A percentile compares a stretch with the other conserved stretches of the same genome.
Conservation (phyloP, 2,329 filamentous ascomycete species). For the Fusarium devonianum region DNA sequence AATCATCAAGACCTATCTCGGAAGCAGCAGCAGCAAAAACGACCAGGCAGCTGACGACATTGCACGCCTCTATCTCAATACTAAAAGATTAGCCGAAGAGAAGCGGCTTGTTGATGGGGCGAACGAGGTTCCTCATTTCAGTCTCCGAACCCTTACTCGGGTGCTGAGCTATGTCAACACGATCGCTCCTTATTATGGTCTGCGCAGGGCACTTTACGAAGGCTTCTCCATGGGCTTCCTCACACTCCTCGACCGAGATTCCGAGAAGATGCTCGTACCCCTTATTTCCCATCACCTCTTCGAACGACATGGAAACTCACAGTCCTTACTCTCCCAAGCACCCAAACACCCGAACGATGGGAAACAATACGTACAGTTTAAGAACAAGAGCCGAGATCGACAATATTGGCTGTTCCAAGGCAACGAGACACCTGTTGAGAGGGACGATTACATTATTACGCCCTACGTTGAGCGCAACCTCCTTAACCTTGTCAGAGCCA, state of each 20-base stretch:
- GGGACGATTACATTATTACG: constrained; percentile 94
- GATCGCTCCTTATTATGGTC: constrained; percentile 82
- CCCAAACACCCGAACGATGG: constrained; percentile 81
- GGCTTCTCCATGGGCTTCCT: constrained; percentile 98
- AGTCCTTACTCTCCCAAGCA: constrained; percentile 77
- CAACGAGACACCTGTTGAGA: constrained; percentile 65
- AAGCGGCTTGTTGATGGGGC: constrained; percentile 93
- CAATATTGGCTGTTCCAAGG: constrained; percentile 93
- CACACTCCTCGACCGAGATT: constrained; percentile 83
- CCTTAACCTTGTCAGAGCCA: constrained; percentile 90
- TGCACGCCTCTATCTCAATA: constrained; percentile 85
- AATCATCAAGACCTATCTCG: constrained; percentile 89
- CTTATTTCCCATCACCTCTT: constrained; percentile 84
- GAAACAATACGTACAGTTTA: constrained; percentile 80
- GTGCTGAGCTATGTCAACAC: constrained; percentile 88
- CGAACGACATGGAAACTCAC: constrained; percentile 69
- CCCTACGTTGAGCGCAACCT: constrained; percentile 94
- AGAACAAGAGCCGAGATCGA: constrained; percentile 66
- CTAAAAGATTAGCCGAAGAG: constrained; percentile 79
- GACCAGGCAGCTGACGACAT: constrained; percentile 80
- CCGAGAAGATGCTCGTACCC: constrained; percentile 79
- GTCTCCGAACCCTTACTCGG: constrained; percentile 89
- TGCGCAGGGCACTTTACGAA: constrained; percentile 88
- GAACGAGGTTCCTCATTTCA: constrained; percentile 96
- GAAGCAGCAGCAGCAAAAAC: constrained; percentile 72